Percentiles rank a stretch among this genome's conserved stretches.
Conservation (phyloP, 1,284 basidiomycete species). For the Ustilago hordei region DNA sequence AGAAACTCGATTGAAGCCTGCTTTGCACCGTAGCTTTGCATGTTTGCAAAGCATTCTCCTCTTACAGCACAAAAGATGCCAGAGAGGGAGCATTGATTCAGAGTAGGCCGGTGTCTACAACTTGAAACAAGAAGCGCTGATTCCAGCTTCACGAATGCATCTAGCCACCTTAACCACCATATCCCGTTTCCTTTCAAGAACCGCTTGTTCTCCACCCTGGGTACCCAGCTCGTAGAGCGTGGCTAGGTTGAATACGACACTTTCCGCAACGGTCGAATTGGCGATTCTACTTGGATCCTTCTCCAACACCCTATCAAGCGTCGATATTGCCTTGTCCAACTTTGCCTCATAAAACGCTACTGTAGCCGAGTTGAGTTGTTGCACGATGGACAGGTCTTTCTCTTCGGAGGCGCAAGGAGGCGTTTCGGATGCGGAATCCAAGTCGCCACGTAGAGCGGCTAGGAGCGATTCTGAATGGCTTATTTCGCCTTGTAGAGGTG, state of each 20-base stretch:
- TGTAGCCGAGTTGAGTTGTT: conserved; percentile 19
- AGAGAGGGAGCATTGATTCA: neutral
- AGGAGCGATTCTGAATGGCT: conserved; percentile 1
- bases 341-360: conserved; percentile 30
- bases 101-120: conserved; percentile 10
- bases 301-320: conserved; percentile 26
- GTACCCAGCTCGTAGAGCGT: conserved; percentile 56
- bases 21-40: neutral
- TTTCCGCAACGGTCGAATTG: conserved; percentile 16
- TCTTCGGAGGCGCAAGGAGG: neutral
- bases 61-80: neutral
- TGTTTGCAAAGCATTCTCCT: neutral
- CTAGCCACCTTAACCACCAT: conserved; percentile 32
- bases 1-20: conserved; percentile 40
- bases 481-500: neutral
- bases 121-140: conserved; percentile 32
- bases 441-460: conserved; percentile 12
- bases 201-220: conserved; percentile 13
- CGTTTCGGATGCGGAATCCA: conserved; percentile 1
- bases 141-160: conserved; percentile 46
- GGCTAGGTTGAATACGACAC: conserved; percentile 52
- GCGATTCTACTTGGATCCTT: conserved; percentile 10
- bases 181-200: conserved; percentile 32
- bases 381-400: neutral
- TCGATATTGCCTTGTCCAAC: conserved; percentile 26